Evolutionary conservation across 331 rosid genomes (phyloP).

Genomic region (Quercus lobata): DNA sequence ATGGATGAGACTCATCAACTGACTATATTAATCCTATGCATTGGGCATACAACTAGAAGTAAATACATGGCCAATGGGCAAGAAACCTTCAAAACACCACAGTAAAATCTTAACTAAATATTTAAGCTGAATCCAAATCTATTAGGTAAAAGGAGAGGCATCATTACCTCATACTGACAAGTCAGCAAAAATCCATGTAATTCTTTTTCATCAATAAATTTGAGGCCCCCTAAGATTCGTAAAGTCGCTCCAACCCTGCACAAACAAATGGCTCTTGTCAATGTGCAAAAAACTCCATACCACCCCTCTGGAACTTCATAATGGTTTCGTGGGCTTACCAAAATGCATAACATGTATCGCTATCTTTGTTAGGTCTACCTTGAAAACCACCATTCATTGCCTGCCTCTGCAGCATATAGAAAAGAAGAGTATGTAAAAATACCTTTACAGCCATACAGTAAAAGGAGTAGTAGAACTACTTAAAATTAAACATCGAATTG

Average conservation of each 20-base stretch:
- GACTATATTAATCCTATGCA: neutral
- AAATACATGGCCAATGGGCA: neutral
- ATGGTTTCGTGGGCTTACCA: conserved; percentile 52
- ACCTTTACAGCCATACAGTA: neutral
- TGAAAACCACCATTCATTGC: conserved; percentile 88
- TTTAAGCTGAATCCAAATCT: neutral
- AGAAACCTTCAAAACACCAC: neutral
- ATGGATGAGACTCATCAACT: neutral
- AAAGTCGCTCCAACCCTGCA: conserved; percentile 81
- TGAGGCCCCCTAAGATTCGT: conserved; percentile 63
- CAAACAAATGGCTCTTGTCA: conserved; percentile 26
- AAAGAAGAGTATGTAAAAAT: conserved; percentile 10
- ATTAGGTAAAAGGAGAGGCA: conserved; percentile 1
- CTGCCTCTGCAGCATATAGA: conserved; percentile 58
- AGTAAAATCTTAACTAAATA: neutral
- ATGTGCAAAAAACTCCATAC: conserved; percentile 9
- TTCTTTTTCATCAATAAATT: conserved; percentile 59
- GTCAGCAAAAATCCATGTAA: conserved; percentile 58
- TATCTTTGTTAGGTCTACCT: conserved; percentile 87
- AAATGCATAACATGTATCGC: conserved; percentile 92
- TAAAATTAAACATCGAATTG: neutral
- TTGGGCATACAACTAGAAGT: neutral
- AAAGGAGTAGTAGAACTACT: neutral
- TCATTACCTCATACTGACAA: conserved; percentile 75
- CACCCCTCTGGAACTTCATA: conserved; percentile 3